Percentiles rank a stretch among this genome's conserved stretches.
Conservation (phyloP, 2,329 filamentous ascomycete genomes). For the Colletotrichum eleusines region DNA sequence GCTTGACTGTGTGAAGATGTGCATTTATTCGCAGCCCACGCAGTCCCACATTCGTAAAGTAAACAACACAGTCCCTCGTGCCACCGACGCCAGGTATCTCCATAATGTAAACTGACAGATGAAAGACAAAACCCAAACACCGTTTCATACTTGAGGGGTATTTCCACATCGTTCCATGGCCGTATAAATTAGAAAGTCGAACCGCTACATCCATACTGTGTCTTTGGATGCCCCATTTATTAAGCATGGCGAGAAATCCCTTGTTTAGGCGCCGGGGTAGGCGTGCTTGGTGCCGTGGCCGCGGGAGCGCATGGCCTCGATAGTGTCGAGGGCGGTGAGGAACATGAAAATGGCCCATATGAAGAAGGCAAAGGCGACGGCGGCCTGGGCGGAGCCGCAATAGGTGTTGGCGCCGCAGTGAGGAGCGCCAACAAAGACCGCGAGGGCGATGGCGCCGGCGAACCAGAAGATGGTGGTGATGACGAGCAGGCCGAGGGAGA, state of each 20-base stretch:
- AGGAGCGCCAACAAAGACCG: conserved; percentile 70
- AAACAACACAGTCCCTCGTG: not conserved
- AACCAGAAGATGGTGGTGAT: conserved; percentile 93
- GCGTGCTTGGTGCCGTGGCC: conserved; percentile 48
- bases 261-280: conserved; percentile 39
- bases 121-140: conserved; percentile 19
- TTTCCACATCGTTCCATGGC: conserved; percentile 30
- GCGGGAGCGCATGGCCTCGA: conserved; percentile 58
- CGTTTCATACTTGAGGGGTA: conserved; percentile 33
- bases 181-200: not conserved
- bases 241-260: not conserved
- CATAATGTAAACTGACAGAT: not conserved
- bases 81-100: not conserved
- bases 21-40: too few relatives aligned
- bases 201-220: not conserved
- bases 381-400: conserved; percentile 73
- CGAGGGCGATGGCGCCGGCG: conserved; percentile 83
- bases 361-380: conserved; percentile 75
- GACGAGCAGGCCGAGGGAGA: conserved; percentile 74
- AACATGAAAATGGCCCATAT: conserved; percentile 66
- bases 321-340: conserved; percentile 60
- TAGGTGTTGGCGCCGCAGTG: conserved; percentile 63
- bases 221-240: not conserved
- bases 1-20: not conserved
- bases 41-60: too few relatives aligned